A percentile compares a stretch with the other conserved stretches of the same genome.
phyloP scores from a whole-genome alignment of 805 yeast genomes.

The Yamadazyma sp. region DNA sequence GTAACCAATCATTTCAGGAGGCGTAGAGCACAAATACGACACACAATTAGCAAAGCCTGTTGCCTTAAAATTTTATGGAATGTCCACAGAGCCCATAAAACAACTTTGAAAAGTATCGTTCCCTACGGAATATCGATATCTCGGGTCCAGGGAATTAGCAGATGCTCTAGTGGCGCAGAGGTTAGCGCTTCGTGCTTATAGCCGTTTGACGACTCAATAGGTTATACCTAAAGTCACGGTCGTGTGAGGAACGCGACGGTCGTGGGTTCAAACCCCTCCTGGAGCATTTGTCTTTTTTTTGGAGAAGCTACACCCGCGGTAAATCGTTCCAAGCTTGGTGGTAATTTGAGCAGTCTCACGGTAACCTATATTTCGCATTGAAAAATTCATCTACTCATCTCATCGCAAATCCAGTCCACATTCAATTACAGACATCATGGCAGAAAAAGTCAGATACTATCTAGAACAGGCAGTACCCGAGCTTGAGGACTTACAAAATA shows the following conservation, averaged over 20 bases:
- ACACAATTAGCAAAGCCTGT: no score
- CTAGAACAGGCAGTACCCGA: conserved; percentile 82
- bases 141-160: conserved; percentile 4
- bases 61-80: no score
- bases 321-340: no score
- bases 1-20: no score
- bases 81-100: no score
- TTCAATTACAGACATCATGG: conserved; percentile 24
- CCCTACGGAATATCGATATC: neutral
- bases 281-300: conserved; percentile 46
- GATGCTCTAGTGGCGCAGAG: conserved; percentile 52
- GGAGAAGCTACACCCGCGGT: no score
- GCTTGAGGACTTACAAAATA: conserved; percentile 78
- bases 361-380: neutral
- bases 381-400: conserved; percentile 8
- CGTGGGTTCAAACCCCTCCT: conserved; percentile 57
- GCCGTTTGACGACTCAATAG: conserved; percentile 43
- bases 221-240: conserved; percentile 50
- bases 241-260: conserved; percentile 58
- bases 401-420: conserved; percentile 19
- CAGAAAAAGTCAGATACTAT: conserved; percentile 50
- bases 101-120: no score
- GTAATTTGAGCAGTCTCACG: no score
- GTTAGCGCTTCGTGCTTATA: conserved; percentile 57
- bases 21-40: no score